Percentiles rank a stretch among this genome's conserved stretches.
Evolutionary conservation across 2,329 filamentous ascomycete species (phyloP).

Genomic region (Scleromitrula shiraiana): DNA sequence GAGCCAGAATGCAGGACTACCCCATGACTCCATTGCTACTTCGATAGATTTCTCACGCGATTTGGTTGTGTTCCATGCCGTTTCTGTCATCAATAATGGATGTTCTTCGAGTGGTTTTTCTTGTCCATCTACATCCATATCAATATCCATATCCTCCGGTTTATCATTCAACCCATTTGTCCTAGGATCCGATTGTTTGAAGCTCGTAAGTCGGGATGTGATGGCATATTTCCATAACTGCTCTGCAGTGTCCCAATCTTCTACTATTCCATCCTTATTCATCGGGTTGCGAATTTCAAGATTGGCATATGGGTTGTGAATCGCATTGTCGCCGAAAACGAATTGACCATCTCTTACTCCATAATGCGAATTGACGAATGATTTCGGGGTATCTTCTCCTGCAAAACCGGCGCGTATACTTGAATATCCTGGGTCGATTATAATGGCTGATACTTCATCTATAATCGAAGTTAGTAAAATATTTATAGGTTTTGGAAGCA

Average conservation of each 20-base stretch:
- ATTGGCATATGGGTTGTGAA: slow-evolving; percentile 65
- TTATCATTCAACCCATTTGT: slow-evolving; percentile 75
- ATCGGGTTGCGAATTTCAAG: slow-evolving; percentile 91
- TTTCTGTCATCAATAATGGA: slow-evolving; percentile 87
- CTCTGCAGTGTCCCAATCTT: slow-evolving; percentile 90
- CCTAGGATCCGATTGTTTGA: slow-evolving; percentile 58
- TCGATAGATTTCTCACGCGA: slow-evolving; percentile 90
- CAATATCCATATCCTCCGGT: slow-evolving; percentile 32
- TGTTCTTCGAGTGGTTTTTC: slow-evolving; percentile 81
- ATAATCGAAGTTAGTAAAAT: slow-evolving; percentile 11
- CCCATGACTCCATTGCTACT: slow-evolving; percentile 96
- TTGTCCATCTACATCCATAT: slow-evolving; percentile 48
- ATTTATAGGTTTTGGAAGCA: background rate
- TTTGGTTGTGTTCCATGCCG: slow-evolving; percentile 84
- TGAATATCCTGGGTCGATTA: slow-evolving; percentile 91
- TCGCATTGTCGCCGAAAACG: slow-evolving; percentile 84
- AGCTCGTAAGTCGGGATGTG: slow-evolving; percentile 76
- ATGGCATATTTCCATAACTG: slow-evolving; percentile 91
- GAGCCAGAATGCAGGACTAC: slow-evolving; percentile 88
- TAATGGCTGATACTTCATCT: slow-evolving; percentile 97
- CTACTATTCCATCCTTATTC: slow-evolving; percentile 78
- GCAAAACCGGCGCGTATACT: slow-evolving; percentile 91
- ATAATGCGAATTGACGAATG: slow-evolving; percentile 85
- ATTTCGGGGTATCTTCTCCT: slow-evolving; percentile 94
- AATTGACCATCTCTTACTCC: slow-evolving; percentile 49